Percentiles rank a stretch among this genome's conserved stretches.
Evolutionary conservation across 108 stramenopile genomes (phyloP).

Genomic region (Conticribra guillardii): DNA sequence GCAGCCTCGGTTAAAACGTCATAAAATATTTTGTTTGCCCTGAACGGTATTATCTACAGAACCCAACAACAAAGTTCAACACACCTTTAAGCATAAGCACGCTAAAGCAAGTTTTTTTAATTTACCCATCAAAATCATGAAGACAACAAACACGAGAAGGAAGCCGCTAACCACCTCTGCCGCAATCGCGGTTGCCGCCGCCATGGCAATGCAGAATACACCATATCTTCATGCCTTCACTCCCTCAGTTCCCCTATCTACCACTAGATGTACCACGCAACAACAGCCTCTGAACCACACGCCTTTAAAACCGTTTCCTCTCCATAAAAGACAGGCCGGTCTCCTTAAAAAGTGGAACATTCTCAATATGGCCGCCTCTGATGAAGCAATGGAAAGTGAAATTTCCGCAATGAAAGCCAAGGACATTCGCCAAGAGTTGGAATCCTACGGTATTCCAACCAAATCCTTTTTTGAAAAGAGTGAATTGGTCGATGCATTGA

Average conservation of each 20-base stretch:
- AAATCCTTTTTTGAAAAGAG: conserved; percentile 71
- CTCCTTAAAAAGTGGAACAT: too few relatives aligned
- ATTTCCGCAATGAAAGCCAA: conserved; percentile 68
- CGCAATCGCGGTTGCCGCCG: not conserved
- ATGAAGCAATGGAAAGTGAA: conserved; percentile 27
- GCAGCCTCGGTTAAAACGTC: too few relatives aligned
- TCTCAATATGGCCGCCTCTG: not conserved
- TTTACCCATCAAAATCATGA: not conserved
- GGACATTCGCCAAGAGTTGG: conserved; percentile 78
- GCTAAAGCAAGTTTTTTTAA: not conserved
- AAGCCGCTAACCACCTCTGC: not conserved
- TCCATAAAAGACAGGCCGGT: too few relatives aligned
- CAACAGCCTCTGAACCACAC: not conserved
- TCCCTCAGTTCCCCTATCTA: not conserved
- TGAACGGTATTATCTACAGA: too few relatives aligned
- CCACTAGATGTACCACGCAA: not conserved
- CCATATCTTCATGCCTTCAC: not conserved
- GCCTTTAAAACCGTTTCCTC: not conserved
- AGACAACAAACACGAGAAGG: not conserved
- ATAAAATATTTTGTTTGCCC: too few relatives aligned
- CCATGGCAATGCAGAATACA: not conserved
- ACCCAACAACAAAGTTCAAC: too few relatives aligned
- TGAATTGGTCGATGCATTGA: conserved; percentile 70
- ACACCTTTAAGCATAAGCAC: not conserved
- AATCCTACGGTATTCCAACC: conserved; percentile 81